Conservation (phyloP, 768 basidiomycete species). For the Cystobasidium tubakii region DNA sequence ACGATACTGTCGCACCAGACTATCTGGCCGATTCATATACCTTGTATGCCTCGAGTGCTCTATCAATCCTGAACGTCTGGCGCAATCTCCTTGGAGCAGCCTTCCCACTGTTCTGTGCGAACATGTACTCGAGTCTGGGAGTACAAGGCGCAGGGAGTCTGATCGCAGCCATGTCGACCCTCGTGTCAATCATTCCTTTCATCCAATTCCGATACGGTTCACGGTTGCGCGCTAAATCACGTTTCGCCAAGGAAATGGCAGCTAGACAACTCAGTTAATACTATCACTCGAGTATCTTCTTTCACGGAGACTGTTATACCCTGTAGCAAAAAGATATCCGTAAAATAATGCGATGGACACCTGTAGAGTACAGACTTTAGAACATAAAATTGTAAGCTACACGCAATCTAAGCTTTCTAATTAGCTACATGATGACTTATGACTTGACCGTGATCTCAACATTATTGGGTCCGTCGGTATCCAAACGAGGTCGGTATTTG, state of each 20-base stretch:
- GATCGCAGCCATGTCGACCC: slow-evolving; percentile 10
- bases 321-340: too few species aligned
- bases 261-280: neutral
- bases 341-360: too few species aligned
- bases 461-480: neutral
- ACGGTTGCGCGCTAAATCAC: neutral
- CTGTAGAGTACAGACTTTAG: too few species aligned
- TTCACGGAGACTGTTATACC: too few species aligned
- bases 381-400: too few species aligned
- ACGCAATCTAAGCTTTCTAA: neutral
- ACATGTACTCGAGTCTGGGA: slow-evolving; percentile 20
- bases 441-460: neutral
- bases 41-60: slow-evolving; percentile 18
- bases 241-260: slow-evolving; percentile 28
- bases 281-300: too few species aligned
- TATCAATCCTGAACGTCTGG: slow-evolving; percentile 17
- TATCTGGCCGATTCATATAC: slow-evolving; percentile 19
- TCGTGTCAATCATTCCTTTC: slow-evolving; percentile 16
- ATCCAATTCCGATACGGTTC: slow-evolving; percentile 7
- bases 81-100: slow-evolving; percentile 27
- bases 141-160: slow-evolving; percentile 30
- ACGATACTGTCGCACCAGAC: neutral
- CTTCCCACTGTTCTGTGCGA: slow-evolving; percentile 13
- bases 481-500: slow-evolving; percentile 19
- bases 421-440: neutral